Evolutionary conservation across 2,329 filamentous ascomycete genomes (phyloP).

Genomic region (Neospermospora avenae): DNA sequence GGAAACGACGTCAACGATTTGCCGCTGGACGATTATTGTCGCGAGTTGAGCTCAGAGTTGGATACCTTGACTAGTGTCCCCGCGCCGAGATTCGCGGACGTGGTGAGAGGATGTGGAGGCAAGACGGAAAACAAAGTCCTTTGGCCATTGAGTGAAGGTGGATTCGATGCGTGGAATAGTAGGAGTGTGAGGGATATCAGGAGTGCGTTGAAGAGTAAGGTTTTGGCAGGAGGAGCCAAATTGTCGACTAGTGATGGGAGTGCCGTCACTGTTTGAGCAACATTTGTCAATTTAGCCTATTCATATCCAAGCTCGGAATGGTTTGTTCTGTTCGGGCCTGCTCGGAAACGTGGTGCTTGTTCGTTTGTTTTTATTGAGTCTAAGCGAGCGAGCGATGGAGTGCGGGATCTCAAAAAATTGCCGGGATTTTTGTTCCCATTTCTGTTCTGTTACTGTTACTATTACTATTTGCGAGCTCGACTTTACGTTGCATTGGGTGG

Average conservation of each 20-base stretch:
- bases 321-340: background rate
- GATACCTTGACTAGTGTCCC: conserved; percentile 54
- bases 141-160: conserved; percentile 39
- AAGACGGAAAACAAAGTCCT: conserved; percentile 34
- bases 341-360: background rate
- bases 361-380: background rate
- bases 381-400: background rate
- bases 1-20: conserved; percentile 81
- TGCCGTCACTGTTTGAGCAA: background rate
- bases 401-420: background rate
- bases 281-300: background rate
- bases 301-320: background rate
- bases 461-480: background rate
- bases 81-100: conserved; percentile 23
- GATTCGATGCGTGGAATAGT: conserved; percentile 43
- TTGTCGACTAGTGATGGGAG: background rate
- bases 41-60: conserved; percentile 69
- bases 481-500: conserved; percentile 1
- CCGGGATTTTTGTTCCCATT: background rate
- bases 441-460: background rate
- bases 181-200: conserved; percentile 44
- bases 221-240: conserved; percentile 19
- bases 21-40: conserved; percentile 72
- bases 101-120: conserved; percentile 15
- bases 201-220: conserved; percentile 31